Evolutionary conservation across 805 yeast species (phyloP).

Genomic region (Zygotorulaspora sp.): DNA sequence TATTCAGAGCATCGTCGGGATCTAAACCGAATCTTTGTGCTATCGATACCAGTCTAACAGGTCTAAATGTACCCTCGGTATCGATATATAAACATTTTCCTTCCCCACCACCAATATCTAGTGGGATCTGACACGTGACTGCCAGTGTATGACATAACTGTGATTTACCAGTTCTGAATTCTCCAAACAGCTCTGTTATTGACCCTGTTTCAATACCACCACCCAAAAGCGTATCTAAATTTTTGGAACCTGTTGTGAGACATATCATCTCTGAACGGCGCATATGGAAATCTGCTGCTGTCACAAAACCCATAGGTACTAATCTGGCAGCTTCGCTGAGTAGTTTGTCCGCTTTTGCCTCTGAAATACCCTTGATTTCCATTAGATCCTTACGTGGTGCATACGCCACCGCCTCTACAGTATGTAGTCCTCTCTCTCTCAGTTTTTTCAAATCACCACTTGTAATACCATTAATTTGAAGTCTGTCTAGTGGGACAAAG

Average conservation of each 20-base stretch:
- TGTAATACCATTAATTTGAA: conserved; percentile 80
- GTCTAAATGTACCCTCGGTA: conserved; percentile 96
- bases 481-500: conserved; percentile 35
- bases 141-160: conserved; percentile 96
- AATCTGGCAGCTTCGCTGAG: conserved; percentile 76
- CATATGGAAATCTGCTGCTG: conserved; percentile 90
- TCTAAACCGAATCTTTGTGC: conserved; percentile 88
- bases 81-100: conserved; percentile 95
- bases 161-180: conserved; percentile 95
- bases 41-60: conserved; percentile 80
- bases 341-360: conserved; percentile 86
- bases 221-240: conserved; percentile 84
- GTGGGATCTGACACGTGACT: conserved; percentile 92
- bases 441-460: conserved; percentile 73
- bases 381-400: conserved; percentile 79
- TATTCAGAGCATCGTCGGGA: conserved; percentile 91
- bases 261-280: conserved; percentile 88
- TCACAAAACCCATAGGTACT: conserved; percentile 95
- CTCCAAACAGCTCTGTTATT: conserved; percentile 94
- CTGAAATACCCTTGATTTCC: conserved; percentile 86
- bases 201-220: conserved; percentile 98
- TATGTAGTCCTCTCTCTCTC: conserved; percentile 76
- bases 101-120: conserved; percentile 98
- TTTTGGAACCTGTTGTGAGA: conserved; percentile 92
- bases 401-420: conserved; percentile 90